These are phyloP conservation scores for Agaricus blazei DNA, from an alignment of 768 basidiomycete species.

Conservation along the genomic window DNA sequence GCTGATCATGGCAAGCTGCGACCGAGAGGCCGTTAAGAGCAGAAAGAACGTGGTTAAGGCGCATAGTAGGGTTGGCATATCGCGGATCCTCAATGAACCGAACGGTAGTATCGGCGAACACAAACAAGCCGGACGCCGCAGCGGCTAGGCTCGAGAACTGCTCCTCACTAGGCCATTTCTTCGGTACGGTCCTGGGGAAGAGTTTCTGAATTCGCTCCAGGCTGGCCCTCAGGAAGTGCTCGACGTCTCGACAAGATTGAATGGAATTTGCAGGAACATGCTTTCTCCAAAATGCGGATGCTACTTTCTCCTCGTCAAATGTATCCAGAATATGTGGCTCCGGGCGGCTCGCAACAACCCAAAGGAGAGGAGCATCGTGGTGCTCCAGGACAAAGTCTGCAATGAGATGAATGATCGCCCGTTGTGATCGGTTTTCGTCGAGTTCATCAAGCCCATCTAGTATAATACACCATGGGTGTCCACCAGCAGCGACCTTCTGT, in stretches of 20 bases:
- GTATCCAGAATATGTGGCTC: not conserved
- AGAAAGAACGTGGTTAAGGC: not conserved
- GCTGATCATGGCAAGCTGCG: not conserved
- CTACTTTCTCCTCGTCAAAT: not conserved
- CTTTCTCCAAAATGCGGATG: not conserved
- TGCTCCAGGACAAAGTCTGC: not conserved
- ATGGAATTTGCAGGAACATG: not conserved
- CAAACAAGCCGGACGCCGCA: not conserved
- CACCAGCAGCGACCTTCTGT: not conserved
- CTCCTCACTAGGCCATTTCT: not conserved
- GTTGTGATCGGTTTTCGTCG: not conserved
- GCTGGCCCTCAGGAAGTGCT: not conserved
- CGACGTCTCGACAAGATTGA: not conserved
- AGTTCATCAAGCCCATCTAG: constrained; percentile 3
- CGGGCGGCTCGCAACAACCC: not conserved
- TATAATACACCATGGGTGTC: not conserved
- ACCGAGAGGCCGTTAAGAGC: not conserved
- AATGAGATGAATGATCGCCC: not conserved
- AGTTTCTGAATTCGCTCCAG: not conserved
- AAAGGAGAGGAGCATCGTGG: not conserved
- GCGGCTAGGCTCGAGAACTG: not conserved
- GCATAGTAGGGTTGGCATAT: not conserved
- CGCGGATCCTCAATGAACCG: not conserved
- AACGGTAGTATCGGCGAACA: not conserved
- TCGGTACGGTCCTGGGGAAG: not conserved